Evolutionary conservation across 1,139 yeast species (phyloP).

Genomic region (Blastobotrys apis): DNA sequence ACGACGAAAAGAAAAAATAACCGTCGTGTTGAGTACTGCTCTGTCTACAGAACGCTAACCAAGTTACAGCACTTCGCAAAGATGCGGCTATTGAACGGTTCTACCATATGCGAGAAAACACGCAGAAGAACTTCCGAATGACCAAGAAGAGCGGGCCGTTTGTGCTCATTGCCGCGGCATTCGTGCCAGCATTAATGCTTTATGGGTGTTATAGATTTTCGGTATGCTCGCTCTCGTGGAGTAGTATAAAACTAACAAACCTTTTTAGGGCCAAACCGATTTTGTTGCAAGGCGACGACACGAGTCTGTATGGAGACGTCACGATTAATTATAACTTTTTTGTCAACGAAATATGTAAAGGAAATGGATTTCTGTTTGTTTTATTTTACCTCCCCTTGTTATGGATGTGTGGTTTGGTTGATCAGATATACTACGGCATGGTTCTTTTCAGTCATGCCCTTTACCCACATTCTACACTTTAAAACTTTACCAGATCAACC

Average conservation of each 20-base stretch:
- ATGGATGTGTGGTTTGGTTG: no score
- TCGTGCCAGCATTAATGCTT: conserved; percentile 34
- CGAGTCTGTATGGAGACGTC: conserved; percentile 30
- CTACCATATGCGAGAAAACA: conserved; percentile 34
- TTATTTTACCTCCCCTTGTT: no score
- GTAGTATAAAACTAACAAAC: not conserved
- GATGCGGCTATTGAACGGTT: conserved; percentile 37
- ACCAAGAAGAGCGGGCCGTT: conserved; percentile 33
- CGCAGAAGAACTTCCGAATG: conserved; percentile 32
- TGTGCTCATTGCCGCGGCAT: conserved; percentile 31
- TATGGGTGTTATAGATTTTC: conserved; percentile 28
- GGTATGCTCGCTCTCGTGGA: conserved; percentile 10
- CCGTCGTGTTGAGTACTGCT: not conserved
- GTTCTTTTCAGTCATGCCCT: no score
- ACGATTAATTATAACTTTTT: no score
- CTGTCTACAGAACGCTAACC: not conserved
- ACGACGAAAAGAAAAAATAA: not conserved
- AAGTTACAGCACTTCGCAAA: conserved; percentile 30
- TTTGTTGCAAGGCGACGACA: conserved; percentile 31
- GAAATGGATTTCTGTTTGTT: no score
- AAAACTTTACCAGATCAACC: no score
- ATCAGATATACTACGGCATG: no score
- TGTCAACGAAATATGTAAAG: no score
- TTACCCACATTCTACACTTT: no score
- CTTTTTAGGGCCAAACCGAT: conserved; percentile 27